phyloP scores from a whole-genome alignment of 352 stramenopile species.

The Phytophthora rubi region DNA sequence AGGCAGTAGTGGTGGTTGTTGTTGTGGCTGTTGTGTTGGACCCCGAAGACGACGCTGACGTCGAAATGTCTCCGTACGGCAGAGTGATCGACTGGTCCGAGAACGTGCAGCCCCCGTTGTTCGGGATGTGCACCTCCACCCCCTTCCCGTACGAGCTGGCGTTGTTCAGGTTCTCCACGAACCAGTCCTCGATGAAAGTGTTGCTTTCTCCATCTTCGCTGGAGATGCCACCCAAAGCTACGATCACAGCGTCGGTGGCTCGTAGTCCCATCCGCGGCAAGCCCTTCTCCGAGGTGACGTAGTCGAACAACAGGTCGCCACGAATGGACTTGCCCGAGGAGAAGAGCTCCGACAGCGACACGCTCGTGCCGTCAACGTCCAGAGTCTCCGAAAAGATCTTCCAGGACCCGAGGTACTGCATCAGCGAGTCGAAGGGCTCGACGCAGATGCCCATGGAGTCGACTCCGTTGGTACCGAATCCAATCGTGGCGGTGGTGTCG shows the following conservation, averaged over 20 bases:
- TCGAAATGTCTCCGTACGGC: constrained; percentile 15
- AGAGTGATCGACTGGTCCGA: constrained; percentile 30
- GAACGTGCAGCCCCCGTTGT: constrained; percentile 37
- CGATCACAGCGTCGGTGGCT: constrained; percentile 24
- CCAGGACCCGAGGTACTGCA: constrained; percentile 35
- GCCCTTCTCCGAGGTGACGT: constrained; percentile 20
- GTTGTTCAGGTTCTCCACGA: neutral
- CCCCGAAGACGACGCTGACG: neutral
- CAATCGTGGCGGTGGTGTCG: constrained; percentile 27
- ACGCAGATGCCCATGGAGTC: constrained; percentile 54
- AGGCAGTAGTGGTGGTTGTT: neutral
- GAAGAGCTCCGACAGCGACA: constrained; percentile 50
- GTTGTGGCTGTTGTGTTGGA: neutral
- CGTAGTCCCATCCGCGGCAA: constrained; percentile 34
- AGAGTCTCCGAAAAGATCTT: constrained; percentile 37
- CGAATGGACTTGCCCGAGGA: constrained; percentile 44
- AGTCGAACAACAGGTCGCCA: constrained; percentile 34
- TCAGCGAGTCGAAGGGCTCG: constrained; percentile 41
- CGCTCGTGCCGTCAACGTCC: constrained; percentile 8
- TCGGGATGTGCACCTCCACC: constrained; percentile 39
- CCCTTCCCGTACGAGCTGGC: constrained; percentile 2
- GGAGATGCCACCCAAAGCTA: neutral
- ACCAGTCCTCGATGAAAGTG: constrained; percentile 6
- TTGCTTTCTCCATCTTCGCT: neutral
- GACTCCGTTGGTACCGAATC: constrained; percentile 32